Conservation (phyloP, 441 rosid species). For the Populus hybrid region DNA sequence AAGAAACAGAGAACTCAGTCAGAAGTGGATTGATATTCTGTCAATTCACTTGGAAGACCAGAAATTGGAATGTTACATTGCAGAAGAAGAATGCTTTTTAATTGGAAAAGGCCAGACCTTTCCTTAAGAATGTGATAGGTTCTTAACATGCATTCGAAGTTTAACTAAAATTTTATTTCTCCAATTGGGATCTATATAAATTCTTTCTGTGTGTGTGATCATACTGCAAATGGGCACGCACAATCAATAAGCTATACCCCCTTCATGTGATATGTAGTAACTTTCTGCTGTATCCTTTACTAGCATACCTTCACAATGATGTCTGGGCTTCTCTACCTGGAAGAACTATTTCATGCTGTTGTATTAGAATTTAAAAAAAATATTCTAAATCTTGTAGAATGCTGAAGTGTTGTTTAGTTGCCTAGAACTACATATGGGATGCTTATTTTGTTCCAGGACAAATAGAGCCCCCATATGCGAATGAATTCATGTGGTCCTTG, state of each 20-base stretch:
- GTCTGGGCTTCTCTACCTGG: background rate
- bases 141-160: background rate
- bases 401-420: background rate
- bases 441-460: background rate
- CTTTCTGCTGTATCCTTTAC: conserved; percentile 5
- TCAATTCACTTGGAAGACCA: background rate
- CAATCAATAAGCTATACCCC: background rate
- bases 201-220: background rate
- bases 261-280: background rate
- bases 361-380: too few relatives aligned
- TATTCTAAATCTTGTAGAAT: background rate
- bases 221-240: background rate
- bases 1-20: background rate
- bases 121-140: background rate
- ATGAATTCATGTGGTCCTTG: conserved; percentile 11
- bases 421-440: background rate
- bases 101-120: too few relatives aligned
- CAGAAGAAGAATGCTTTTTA: too few relatives aligned
- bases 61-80: background rate
- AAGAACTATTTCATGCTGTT: background rate
- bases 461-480: background rate
- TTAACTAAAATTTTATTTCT: background rate
- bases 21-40: background rate
- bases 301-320: background rate
- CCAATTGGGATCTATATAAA: background rate